Base-by-base conservation (phyloP, 495 filamentous ascomycete species). In the Friedmanniomyces simplex region DNA sequence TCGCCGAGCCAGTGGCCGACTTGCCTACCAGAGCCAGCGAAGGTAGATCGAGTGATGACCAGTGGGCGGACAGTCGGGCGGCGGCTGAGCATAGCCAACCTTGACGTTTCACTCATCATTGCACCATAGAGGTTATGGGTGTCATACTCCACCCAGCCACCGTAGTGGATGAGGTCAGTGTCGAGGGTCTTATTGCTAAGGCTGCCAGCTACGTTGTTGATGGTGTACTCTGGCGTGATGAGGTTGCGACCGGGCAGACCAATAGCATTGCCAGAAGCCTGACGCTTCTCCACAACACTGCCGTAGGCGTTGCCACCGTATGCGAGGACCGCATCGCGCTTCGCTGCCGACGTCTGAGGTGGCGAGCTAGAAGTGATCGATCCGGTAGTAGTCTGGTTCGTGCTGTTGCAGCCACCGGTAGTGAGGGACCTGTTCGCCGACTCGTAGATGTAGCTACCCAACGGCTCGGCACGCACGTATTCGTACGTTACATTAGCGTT, bases 1-100 rank as follows among this genome's bases (percentile, higher is more conserved):
- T 95, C 89, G 6, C 89, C 89, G 0, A 91, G 81, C 89, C 89
- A 95, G 63, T 95, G 85, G 4, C 88, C 89, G 16, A 91, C 87
- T 26, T 84, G 76, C 39, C 74, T 69, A 8, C 89, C 89, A 16
- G 87, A 85, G 26, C 89, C 89, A 6, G 85, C 82, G 65, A 89
- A 95, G 1, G 88, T 95, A 57, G 80, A 85, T 21, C 89, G 84
- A n/a, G 88, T 91, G 67, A 95, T 94, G 59, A 95, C 73, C 52
- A 94, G 63, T 4, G 89, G 88, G 0, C 89, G 79, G 1, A 80
- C 72, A 1, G 66, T 68, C 0, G 89, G 87, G 1, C 86, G 82
- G 36, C 87, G 80, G 32, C 73, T 68, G 11, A 80, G 70, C 87
- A 95, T 86, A 8, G 87, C 84, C 3, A 76, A 65, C 53, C 80